Conservation (phyloP, 257 asterid genomes). For the Euphrasia confusa region DNA sequence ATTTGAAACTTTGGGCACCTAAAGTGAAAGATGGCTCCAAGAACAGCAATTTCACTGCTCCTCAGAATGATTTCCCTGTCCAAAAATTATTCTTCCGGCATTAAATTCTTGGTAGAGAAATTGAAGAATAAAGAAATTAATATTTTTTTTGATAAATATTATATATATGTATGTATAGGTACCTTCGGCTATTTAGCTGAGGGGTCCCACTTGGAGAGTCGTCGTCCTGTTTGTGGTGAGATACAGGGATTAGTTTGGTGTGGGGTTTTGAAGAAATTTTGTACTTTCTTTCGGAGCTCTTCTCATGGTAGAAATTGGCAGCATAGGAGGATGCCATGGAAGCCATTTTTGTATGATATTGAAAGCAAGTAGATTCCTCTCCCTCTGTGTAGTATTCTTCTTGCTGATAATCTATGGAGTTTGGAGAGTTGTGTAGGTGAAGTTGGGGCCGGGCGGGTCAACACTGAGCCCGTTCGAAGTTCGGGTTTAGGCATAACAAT, state of each 20-base stretch:
- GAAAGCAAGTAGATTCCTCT: neutral
- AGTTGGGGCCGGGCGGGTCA: too few species aligned
- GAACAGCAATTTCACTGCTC: conserved; percentile 70
- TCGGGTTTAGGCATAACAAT: too few species aligned
- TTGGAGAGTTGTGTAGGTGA: neutral
- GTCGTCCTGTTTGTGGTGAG: conserved; percentile 20
- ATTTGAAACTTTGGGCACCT: conserved; percentile 29
- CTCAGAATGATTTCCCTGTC: conserved; percentile 68
- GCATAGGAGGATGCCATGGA: conserved; percentile 21
- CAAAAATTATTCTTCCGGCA: neutral
- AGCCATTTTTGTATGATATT: conserved; percentile 8
- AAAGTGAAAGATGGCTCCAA: conserved; percentile 81
- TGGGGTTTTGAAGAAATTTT: neutral
- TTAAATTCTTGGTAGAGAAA: neutral
- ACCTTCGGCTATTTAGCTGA: conserved; percentile 23
- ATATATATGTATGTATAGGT: neutral
- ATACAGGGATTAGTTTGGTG: neutral
- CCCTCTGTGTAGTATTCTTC: neutral
- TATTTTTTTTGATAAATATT: neutral
- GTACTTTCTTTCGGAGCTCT: neutral
- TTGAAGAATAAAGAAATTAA: neutral
- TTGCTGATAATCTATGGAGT: neutral
- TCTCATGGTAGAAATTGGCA: conserved; percentile 6
- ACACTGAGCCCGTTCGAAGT: too few species aligned
- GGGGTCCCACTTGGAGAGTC: conserved; percentile 18